phyloP scores from a whole-genome alignment of 108 stramenopile species.

The Cyclotella cryptica region DNA sequence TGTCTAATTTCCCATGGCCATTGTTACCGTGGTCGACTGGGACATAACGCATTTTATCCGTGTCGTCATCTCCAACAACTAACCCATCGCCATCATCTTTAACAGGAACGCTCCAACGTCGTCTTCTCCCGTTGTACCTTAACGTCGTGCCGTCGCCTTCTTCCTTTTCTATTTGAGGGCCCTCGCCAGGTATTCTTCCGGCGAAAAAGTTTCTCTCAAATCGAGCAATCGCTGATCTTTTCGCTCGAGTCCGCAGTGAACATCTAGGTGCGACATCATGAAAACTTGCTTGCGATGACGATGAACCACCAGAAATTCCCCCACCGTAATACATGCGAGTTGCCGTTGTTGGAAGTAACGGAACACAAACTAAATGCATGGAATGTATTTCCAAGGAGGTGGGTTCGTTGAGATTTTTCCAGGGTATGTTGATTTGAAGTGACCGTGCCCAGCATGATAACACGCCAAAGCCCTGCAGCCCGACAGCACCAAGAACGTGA shows the following conservation, averaged over 20 bases:
- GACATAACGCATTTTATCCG: not conserved
- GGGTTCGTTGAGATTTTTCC: slow-evolving; percentile 72
- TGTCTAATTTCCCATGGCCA: not conserved
- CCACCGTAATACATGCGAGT: slow-evolving; percentile 71
- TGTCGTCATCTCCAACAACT: not conserved
- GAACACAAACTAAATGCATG: slow-evolving; percentile 80
- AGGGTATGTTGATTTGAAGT: slow-evolving; percentile 66
- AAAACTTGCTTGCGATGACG: not conserved
- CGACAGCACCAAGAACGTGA: slow-evolving; percentile 73
- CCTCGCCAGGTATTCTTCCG: slow-evolving; percentile 75
- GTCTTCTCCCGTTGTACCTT: slow-evolving; percentile 36
- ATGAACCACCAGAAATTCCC: slow-evolving; percentile 43
- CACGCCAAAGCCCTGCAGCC: slow-evolving; percentile 79
- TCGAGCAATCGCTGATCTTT: slow-evolving; percentile 73
- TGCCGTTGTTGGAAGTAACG: slow-evolving; percentile 75
- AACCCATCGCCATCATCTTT: slow-evolving; percentile 10
- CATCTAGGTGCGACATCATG: slow-evolving; percentile 30
- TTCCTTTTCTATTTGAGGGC: slow-evolving; percentile 46
- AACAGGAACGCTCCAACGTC: slow-evolving; percentile 19
- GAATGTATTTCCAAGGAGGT: slow-evolving; percentile 73
- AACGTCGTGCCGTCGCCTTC: slow-evolving; percentile 11
- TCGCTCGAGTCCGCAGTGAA: slow-evolving; percentile 72
- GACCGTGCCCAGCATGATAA: slow-evolving; percentile 73
- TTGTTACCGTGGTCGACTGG: not conserved
- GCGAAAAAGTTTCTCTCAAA: slow-evolving; percentile 81